Percentiles rank a stretch among this genome's conserved stretches.
Conservation (phyloP, 345 rosid genomes). For the Cardamine chenopodiifolia region DNA sequence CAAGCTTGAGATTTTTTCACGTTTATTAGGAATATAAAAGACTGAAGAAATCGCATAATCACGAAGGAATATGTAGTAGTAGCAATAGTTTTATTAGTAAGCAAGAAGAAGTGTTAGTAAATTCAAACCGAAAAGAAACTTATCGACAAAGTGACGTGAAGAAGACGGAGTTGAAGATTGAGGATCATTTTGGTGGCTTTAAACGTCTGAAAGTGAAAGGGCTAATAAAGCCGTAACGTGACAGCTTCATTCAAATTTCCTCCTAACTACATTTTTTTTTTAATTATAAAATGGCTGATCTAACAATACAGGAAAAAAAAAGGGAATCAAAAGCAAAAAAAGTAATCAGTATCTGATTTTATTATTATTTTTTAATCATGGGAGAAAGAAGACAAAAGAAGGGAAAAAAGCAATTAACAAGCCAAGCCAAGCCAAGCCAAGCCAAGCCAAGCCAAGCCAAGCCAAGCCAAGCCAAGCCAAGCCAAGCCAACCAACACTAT, state of each 20-base stretch:
- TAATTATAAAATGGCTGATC: slow-evolving; percentile 5
- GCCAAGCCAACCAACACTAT: slow-evolving; percentile 31
- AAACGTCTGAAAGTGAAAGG: slow-evolving; percentile 46
- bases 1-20: not conserved
- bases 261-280: slow-evolving; percentile 37
- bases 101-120: slow-evolving; percentile 28
- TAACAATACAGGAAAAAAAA: slow-evolving; percentile 37
- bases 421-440: slow-evolving; percentile 24
- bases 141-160: slow-evolving; percentile 29
- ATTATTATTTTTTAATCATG: slow-evolving; percentile 21
- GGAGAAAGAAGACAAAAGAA: slow-evolving; percentile 30
- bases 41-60: slow-evolving; percentile 29
- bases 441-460: no score
- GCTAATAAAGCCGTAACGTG: slow-evolving; percentile 43
- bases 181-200: slow-evolving; percentile 39
- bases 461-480: slow-evolving; percentile 27
- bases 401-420: slow-evolving; percentile 27
- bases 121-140: slow-evolving; percentile 24
- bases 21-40: slow-evolving; percentile 28
- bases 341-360: slow-evolving; percentile 22
- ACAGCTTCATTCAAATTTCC: slow-evolving; percentile 36
- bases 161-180: slow-evolving; percentile 32
- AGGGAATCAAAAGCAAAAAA: slow-evolving; percentile 20
- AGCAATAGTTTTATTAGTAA: slow-evolving; percentile 31
- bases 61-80: slow-evolving; percentile 36